Conservation (phyloP, 2,329 filamentous ascomycete genomes). For the Trichoderma pleuroti region DNA sequence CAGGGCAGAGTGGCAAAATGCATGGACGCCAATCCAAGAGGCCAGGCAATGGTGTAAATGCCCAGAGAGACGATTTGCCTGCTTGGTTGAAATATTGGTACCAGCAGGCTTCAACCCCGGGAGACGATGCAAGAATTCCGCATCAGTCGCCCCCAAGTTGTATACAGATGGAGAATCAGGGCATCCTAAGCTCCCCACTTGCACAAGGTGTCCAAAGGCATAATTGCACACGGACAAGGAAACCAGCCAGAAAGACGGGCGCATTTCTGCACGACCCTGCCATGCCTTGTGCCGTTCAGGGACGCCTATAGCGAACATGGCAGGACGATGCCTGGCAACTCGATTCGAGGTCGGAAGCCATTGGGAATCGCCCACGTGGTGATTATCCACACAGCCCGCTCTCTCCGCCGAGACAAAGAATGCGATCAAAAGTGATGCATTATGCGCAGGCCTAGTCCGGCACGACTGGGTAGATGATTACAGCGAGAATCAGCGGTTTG, state of each 20-base stretch:
- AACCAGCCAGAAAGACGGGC: not conserved
- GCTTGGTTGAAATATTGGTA: not conserved
- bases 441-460: not conserved
- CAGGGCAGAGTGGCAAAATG: not conserved
- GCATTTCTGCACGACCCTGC: not conserved
- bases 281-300: not conserved
- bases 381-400: not conserved
- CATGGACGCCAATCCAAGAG: not conserved
- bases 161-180: not conserved
- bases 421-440: not conserved
- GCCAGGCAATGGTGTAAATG: not conserved
- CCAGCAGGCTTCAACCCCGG: not conserved
- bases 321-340: not conserved
- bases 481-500: not conserved
- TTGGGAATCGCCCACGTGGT: slow-evolving; percentile 10
- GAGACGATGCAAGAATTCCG: not conserved
- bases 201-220: not conserved
- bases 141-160: not conserved
- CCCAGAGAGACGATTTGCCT: not conserved
- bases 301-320: not conserved
- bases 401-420: slow-evolving; percentile 6
- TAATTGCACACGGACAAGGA: not conserved
- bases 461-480: not conserved
- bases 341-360: not conserved
- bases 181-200: not conserved